Base-by-base conservation (phyloP, 768 basidiomycete species). In the Paxillus involutus region DNA sequence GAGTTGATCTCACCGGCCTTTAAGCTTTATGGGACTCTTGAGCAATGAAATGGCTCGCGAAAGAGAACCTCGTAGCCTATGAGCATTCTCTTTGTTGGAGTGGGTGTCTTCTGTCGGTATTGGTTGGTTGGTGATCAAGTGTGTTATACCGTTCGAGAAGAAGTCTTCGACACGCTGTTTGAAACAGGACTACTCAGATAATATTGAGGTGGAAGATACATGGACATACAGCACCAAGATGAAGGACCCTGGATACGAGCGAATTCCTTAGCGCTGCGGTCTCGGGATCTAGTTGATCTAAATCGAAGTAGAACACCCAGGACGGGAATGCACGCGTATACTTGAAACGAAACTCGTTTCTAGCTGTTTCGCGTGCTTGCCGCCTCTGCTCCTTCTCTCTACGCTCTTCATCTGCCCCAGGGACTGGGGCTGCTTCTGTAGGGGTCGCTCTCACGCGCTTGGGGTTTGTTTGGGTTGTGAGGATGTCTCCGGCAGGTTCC, bases 271-370 rank as follows among this genome's bases (percentile, higher is more conserved):
- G 68, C 11, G 68, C 60, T 17, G 73, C 70, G 24, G 59, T 63
- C 44, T 70, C 69, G 17, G 73, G 70, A 47, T 75, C 72, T 30
- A 73, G 74, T 40, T 71, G 62, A 61, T 82, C 79, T 55, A 85
- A 70, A 65, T 97, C 94, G 66, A 98, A 88, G 71, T 92, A 88
- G 71, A 98, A 96, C 16, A 77, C 81, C 77, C 88, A 93, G 24
- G 71, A 73, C 2, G 92, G 92, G 73, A 98, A 97, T 19, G 89
- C 90, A 48, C 83, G 82, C 51, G 79, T 81, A 71, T 94, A 98
- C 75, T 94, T 97, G 45, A 82, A 72, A 63, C 81, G 83, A 75
- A 93, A 98, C 60, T 91, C 88, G 5, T 76, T 74, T 57, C 85
- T 81, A 59, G 77, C 77, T 55, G 77, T 75, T 58, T 84, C 80